These are phyloP conservation scores for Cryptococcus sp. DNA, from an alignment of 1,284 basidiomycete genomes.

Conservation along the genomic window DNA sequence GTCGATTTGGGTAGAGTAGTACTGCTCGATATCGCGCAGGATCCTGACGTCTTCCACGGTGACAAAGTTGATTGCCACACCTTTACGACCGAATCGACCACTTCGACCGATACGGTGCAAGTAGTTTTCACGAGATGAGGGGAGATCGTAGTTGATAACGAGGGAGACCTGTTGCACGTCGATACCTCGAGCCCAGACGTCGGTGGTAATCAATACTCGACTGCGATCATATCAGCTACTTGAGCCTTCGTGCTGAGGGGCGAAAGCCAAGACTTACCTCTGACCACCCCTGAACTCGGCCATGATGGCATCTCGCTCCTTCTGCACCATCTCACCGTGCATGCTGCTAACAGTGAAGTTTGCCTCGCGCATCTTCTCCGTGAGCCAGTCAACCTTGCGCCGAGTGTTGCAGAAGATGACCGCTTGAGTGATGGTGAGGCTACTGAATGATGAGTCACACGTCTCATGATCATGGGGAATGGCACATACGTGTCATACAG, in stretches of 20 bases:
- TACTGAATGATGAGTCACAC: constrained; percentile 16
- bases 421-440: constrained; percentile 95
- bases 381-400: constrained; percentile 99
- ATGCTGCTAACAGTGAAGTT: constrained; percentile 97
- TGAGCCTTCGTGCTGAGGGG: background rate
- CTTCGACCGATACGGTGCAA: constrained; percentile 61
- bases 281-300: constrained; percentile 94
- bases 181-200: constrained; percentile 98
- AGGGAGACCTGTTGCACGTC: constrained; percentile 98
- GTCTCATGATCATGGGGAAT: background rate
- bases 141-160: constrained; percentile 97
- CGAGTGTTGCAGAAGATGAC: constrained; percentile 99
- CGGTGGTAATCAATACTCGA: constrained; percentile 92
- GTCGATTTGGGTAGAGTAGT: constrained; percentile 64
- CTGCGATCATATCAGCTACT: constrained; percentile 51
- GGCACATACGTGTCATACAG: constrained; percentile 80
- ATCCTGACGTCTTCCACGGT: constrained; percentile 47
- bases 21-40: constrained; percentile 38
- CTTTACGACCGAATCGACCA: constrained; percentile 59
- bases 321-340: constrained; percentile 96
- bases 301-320: constrained; percentile 99
- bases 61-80: constrained; percentile 50
- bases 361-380: constrained; percentile 95
- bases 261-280: constrained; percentile 62
- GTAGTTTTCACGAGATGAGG: constrained; percentile 57